Percentiles rank a stretch among this genome's conserved stretches.
phyloP scores from a whole-genome alignment of 371 early-diverging fungal genomes.

The Batkoa obscura region DNA sequence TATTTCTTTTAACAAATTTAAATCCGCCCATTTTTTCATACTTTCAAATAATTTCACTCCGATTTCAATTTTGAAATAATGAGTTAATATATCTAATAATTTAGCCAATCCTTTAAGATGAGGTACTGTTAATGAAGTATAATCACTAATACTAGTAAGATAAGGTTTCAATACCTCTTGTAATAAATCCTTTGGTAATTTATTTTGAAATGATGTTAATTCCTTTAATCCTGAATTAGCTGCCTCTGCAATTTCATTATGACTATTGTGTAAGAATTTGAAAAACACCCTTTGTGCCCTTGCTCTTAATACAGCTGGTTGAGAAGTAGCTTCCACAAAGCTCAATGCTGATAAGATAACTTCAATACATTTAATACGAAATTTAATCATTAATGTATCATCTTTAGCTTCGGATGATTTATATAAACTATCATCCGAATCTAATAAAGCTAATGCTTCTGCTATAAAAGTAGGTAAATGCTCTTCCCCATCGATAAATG shows the following conservation, averaged over 20 bases:
- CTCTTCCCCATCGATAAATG: conserved; percentile 68
- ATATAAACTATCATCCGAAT: conserved; percentile 93
- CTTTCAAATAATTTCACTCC: conserved; percentile 95
- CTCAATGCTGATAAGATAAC: conserved; percentile 88
- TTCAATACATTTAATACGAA: conserved; percentile 91
- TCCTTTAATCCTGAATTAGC: conserved; percentile 85
- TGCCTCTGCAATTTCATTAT: conserved; percentile 82
- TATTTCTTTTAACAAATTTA: conserved; percentile 54
- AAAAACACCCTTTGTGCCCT: conserved; percentile 94
- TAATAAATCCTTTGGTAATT: conserved; percentile 88
- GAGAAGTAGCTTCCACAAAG: conserved; percentile 55
- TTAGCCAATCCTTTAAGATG: conserved; percentile 87
- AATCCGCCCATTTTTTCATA: conserved; percentile 79
- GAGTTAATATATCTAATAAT: conserved; percentile 77
- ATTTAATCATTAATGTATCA: conserved; percentile 54
- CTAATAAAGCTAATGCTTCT: conserved; percentile 87
- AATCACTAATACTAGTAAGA: conserved; percentile 80
- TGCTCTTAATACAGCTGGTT: conserved; percentile 53
- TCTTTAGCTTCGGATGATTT: conserved; percentile 55
- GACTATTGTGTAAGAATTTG: conserved; percentile 84
- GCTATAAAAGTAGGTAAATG: conserved; percentile 75
- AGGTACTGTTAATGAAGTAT: conserved; percentile 76
- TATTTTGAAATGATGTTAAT: conserved; percentile 67
- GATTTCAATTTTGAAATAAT: conserved; percentile 96
- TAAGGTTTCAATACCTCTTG: conserved; percentile 92